Conservation (phyloP, 129 eudicot species). For the Heracleum sosnowskyi region DNA sequence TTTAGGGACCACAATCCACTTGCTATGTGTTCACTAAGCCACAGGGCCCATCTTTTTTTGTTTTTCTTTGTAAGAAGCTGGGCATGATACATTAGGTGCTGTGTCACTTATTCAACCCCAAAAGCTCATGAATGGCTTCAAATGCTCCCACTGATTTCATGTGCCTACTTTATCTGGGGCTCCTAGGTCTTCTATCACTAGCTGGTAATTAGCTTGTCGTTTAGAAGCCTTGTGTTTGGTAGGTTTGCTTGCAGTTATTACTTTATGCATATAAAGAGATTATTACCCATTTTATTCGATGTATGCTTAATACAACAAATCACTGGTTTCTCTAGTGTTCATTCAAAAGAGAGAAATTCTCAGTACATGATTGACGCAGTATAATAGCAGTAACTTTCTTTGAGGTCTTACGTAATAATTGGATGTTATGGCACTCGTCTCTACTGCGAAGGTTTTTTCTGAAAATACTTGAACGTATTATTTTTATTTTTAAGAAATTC, state of each 20-base stretch:
- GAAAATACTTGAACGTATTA: conserved; percentile 3
- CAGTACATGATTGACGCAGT: neutral
- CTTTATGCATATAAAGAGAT: neutral
- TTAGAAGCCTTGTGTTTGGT: neutral
- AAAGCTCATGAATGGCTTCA: too few relatives aligned
- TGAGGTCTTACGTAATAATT: neutral
- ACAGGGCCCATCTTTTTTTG: neutral
- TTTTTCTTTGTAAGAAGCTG: too few relatives aligned
- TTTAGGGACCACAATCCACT: neutral
- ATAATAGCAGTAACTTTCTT: neutral
- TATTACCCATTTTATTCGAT: neutral
- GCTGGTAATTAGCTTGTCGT: neutral
- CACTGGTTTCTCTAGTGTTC: neutral
- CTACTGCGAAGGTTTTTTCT: neutral
- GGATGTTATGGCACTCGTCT: neutral
- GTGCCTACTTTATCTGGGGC: too few relatives aligned
- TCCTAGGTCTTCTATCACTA: too few relatives aligned
- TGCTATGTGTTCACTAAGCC: neutral
- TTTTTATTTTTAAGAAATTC: conserved; percentile 1
- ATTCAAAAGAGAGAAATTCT: too few relatives aligned
- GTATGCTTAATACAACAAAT: neutral
- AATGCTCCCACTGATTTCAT: too few relatives aligned
- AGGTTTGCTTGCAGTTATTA: neutral
- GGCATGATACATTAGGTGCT: too few relatives aligned
- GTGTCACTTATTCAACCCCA: too few relatives aligned